Conservation (phyloP, 1,284 basidiomycete species). For the Tilletia setariae region DNA sequence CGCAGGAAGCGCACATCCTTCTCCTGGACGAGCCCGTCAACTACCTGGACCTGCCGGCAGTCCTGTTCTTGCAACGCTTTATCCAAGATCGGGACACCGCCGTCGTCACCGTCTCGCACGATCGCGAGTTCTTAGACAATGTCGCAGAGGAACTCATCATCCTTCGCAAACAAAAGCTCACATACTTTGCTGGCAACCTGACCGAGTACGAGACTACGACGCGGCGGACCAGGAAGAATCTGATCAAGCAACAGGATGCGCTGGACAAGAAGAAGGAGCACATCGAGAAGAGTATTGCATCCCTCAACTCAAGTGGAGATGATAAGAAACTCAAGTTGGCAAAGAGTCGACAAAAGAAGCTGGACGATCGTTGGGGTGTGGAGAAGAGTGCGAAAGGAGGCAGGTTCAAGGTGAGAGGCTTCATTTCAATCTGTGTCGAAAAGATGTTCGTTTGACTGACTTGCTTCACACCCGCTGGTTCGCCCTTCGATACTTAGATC, state of each 20-base stretch:
- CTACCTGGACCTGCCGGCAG: slow-evolving; percentile 55
- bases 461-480: neutral
- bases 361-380: slow-evolving; percentile 63
- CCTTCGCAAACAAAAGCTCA: slow-evolving; percentile 63
- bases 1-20: slow-evolving; percentile 57
- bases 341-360: slow-evolving; percentile 65
- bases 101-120: slow-evolving; percentile 67
- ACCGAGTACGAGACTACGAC: slow-evolving; percentile 63
- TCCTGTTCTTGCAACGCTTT: slow-evolving; percentile 62
- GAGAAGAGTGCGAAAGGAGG: slow-evolving; percentile 60
- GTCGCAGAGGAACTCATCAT: slow-evolving; percentile 69
- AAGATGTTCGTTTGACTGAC: neutral
- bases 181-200: slow-evolving; percentile 65
- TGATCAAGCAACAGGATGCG: slow-evolving; percentile 62
- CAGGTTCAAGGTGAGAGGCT: slow-evolving; percentile 61
- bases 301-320: slow-evolving; percentile 63
- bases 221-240: slow-evolving; percentile 60
- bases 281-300: slow-evolving; percentile 58
- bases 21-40: slow-evolving; percentile 59
- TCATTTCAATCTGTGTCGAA: neutral
- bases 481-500: too few species aligned
- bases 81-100: slow-evolving; percentile 59
- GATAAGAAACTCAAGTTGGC: slow-evolving; percentile 64
- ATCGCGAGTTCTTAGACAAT: slow-evolving; percentile 66
- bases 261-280: slow-evolving; percentile 62